These are phyloP conservation scores for Takashimella koratensis DNA, from an alignment of 1,284 basidiomycete species.

Conservation along the genomic window DNA sequence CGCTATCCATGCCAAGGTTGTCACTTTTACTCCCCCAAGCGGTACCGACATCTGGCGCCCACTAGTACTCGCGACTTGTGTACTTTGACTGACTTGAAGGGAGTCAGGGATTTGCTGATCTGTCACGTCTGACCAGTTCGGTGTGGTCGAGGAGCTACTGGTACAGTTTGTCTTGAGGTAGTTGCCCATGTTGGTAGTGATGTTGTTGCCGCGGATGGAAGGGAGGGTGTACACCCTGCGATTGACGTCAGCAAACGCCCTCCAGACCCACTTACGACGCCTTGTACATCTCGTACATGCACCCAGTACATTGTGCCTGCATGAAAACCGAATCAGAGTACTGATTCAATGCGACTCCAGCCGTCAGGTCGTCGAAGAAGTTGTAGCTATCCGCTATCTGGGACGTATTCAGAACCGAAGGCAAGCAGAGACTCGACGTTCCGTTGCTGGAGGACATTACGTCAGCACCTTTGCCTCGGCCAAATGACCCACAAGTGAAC, in stretches of 20 bases:
- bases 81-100: constrained; percentile 26
- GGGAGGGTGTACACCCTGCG: constrained; percentile 34
- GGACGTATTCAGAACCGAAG: constrained; percentile 19
- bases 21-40: too few relatives aligned
- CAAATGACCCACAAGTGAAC: constrained; percentile 29
- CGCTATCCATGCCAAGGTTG: not conserved
- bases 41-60: too few relatives aligned
- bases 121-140: constrained; percentile 30
- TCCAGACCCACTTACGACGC: constrained; percentile 27
- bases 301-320: constrained; percentile 30
- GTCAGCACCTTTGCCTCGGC: not conserved
- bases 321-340: constrained; percentile 27
- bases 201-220: constrained; percentile 19
- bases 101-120: constrained; percentile 37
- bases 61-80: not conserved
- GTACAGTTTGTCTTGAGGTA: constrained; percentile 32
- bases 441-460: constrained; percentile 28
- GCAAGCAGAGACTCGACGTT: constrained; percentile 26
- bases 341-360: constrained; percentile 23
- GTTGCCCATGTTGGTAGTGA: constrained; percentile 24
- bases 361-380: constrained; percentile 33
- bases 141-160: not conserved
- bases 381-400: constrained; percentile 21
- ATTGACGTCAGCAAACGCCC: not conserved
- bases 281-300: constrained; percentile 41